Percentiles rank a stretch among this genome's conserved stretches.
phyloP scores from a whole-genome alignment of 1,284 basidiomycete species.

The Leccinum subrobustum region DNA sequence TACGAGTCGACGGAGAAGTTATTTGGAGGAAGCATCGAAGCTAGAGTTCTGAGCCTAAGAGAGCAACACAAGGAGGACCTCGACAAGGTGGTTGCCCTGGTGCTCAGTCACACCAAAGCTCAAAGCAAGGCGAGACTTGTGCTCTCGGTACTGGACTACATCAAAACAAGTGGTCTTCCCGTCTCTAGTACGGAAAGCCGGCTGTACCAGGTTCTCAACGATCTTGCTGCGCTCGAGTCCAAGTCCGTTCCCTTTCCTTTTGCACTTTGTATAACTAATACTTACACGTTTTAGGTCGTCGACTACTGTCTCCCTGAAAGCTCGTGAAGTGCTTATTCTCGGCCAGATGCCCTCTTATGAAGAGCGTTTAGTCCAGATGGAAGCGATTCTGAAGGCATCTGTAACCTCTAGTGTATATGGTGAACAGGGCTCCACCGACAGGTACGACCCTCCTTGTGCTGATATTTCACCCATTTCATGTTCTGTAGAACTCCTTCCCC shows the following conservation, averaged over 20 bases:
- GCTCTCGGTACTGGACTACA: slow-evolving; percentile 82
- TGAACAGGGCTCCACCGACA: slow-evolving; percentile 68
- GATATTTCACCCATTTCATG: not conserved
- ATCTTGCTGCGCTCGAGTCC: slow-evolving; percentile 80
- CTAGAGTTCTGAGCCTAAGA: slow-evolving; percentile 86
- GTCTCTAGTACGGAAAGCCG: slow-evolving; percentile 71
- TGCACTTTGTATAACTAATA: slow-evolving; percentile 7
- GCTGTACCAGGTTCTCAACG: slow-evolving; percentile 41
- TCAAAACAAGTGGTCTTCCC: slow-evolving; percentile 76
- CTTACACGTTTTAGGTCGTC: slow-evolving; percentile 58
- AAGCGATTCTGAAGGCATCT: slow-evolving; percentile 86
- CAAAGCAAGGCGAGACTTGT: slow-evolving; percentile 91
- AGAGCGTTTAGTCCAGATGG: slow-evolving; percentile 93
- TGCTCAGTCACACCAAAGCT: slow-evolving; percentile 95
- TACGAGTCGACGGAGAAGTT: slow-evolving; percentile 89
- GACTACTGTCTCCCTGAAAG: slow-evolving; percentile 88
- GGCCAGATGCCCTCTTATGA: slow-evolving; percentile 97
- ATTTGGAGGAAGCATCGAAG: slow-evolving; percentile 92
- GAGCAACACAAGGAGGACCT: slow-evolving; percentile 92
- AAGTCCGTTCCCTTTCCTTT: slow-evolving; percentile 51
- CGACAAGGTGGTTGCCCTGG: slow-evolving; percentile 84
- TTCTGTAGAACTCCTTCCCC: slow-evolving; percentile 67
- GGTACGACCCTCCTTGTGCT: slow-evolving; percentile 38
- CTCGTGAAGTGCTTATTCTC: slow-evolving; percentile 94
- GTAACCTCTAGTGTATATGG: slow-evolving; percentile 89